phyloP scores from a whole-genome alignment of 2,329 filamentous ascomycete species.

The Chaetomium globosum region DNA sequence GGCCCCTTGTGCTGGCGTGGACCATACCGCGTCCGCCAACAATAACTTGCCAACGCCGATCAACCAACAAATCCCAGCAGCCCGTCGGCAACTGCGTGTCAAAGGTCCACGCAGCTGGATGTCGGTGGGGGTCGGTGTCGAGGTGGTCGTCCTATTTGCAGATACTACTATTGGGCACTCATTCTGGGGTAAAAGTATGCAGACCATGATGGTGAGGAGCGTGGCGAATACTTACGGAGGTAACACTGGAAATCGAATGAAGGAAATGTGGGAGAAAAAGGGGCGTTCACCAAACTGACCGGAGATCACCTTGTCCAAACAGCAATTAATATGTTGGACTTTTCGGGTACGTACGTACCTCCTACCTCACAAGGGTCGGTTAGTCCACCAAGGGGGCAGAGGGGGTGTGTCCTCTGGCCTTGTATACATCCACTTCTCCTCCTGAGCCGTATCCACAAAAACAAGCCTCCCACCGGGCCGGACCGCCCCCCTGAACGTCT shows the following conservation, averaged over 20 bases:
- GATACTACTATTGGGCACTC: background rate
- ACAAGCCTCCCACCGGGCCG: constrained; percentile 31
- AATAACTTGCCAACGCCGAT: background rate
- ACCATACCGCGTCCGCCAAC: background rate
- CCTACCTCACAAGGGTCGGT: background rate
- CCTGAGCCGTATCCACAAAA: constrained; percentile 23
- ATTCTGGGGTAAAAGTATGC: background rate
- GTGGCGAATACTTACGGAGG: background rate
- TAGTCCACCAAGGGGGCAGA: no score
- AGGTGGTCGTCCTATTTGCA: background rate
- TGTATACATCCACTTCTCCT: background rate
- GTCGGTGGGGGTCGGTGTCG: background rate
- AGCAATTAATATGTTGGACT: background rate
- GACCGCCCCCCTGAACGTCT: constrained; percentile 27
- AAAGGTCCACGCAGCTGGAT: background rate
- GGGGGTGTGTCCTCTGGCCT: no score
- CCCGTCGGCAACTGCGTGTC: background rate
- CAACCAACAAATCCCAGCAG: background rate
- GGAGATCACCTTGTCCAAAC: no score
- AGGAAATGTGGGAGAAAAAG: background rate
- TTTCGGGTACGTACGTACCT: background rate
- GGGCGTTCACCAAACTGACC: no score
- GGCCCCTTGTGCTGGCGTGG: background rate
- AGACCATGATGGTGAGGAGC: background rate
- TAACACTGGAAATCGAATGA: background rate